Evolutionary conservation across 73 alveolate genomes (phyloP).

Genomic region (Paraurostyla sp.): DNA sequence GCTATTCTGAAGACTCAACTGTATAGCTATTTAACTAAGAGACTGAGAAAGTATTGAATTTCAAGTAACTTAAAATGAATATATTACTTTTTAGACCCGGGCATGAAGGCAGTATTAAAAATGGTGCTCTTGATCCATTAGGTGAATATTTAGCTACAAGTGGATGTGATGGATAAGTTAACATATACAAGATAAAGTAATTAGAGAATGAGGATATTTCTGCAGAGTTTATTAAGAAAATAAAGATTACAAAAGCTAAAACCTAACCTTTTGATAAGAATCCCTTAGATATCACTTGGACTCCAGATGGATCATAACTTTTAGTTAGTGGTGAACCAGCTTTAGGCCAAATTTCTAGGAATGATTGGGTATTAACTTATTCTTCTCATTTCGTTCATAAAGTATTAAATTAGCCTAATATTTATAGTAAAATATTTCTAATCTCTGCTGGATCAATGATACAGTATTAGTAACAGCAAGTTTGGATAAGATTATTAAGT

Average conservation of each 20-base stretch:
- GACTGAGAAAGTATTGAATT: background rate
- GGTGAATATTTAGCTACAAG: slow-evolving; percentile 46
- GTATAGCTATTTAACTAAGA: slow-evolving; percentile 28
- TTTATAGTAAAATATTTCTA: background rate
- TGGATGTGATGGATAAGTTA: slow-evolving; percentile 50
- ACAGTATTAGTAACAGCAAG: slow-evolving; percentile 49
- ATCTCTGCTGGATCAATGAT: slow-evolving; percentile 57
- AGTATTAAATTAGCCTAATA: background rate
- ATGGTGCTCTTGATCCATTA: slow-evolving; percentile 53
- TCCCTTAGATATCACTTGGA: slow-evolving; percentile 51
- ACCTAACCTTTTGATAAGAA: slow-evolving; percentile 17
- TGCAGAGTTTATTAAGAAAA: slow-evolving; percentile 7
- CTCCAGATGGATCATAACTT: slow-evolving; percentile 60
- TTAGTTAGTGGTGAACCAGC: slow-evolving; percentile 52
- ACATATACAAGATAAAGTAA: slow-evolving; percentile 14
- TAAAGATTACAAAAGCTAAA: background rate
- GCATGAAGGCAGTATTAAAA: slow-evolving; percentile 28
- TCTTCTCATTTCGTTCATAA: slow-evolving; percentile 1
- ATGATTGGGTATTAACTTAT: slow-evolving; percentile 27
- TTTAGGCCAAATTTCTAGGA: slow-evolving; percentile 30
- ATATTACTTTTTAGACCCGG: slow-evolving; percentile 3
- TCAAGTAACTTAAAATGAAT: background rate
- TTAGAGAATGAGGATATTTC: background rate
- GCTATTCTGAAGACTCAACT: slow-evolving; percentile 22
- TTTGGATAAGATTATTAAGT: slow-evolving; percentile 3